Conservation (phyloP, 2,329 filamentous ascomycete species). For the Aureobasidium sp. region DNA sequence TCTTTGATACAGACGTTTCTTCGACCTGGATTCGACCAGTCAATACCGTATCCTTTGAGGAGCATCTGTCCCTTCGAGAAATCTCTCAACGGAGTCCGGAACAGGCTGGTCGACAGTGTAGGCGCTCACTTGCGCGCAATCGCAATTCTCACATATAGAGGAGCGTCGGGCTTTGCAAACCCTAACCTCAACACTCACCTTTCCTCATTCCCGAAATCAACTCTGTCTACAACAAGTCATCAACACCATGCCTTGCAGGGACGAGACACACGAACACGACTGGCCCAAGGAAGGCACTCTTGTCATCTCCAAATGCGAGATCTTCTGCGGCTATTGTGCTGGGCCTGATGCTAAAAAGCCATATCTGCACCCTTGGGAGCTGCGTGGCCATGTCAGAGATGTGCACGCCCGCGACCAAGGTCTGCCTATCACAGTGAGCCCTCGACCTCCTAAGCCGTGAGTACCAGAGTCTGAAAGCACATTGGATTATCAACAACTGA, state of each 20-base stretch:
- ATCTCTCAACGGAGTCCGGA: not conserved
- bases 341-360: not conserved
- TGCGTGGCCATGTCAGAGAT: not conserved
- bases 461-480: not conserved
- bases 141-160: not conserved
- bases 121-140: not conserved
- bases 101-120: not conserved
- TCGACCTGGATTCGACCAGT: not conserved
- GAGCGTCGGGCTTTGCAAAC: not conserved
- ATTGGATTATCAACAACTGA: not conserved
- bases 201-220: not conserved
- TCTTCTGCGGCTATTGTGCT: not conserved
- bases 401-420: not conserved
- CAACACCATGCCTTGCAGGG: not conserved
- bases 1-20: not conserved
- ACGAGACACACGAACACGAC: not conserved
- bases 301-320: not conserved
- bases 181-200: not conserved
- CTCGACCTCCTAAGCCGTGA: not conserved
- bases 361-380: not conserved
- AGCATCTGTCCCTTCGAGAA: not conserved
- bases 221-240: not conserved
- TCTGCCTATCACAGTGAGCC: not conserved
- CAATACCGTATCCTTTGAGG: not conserved
- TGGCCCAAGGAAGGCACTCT: not conserved